Conservation (phyloP, 345 rosid genomes). For the Tarenaya hassleriana region DNA sequence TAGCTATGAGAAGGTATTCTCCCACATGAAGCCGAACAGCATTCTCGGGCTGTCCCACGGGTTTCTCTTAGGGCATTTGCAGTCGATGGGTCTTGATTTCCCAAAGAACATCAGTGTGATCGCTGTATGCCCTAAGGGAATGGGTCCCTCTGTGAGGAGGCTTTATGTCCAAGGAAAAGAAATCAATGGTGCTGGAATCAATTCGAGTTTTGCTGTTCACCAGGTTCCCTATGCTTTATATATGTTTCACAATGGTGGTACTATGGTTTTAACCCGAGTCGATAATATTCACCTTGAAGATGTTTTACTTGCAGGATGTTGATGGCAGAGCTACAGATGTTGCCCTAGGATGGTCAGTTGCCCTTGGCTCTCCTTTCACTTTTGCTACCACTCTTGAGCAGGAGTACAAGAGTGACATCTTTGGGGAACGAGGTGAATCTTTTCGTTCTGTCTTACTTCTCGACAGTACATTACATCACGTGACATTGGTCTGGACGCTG, state of each 20-base stretch:
- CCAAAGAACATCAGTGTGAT: slow-evolving; percentile 80
- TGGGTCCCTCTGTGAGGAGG: slow-evolving; percentile 91
- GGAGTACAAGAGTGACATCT: slow-evolving; percentile 93
- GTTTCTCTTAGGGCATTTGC: slow-evolving; percentile 81
- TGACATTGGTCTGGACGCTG: no score
- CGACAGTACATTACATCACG: no score
- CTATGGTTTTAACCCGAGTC: neutral
- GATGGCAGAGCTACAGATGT: slow-evolving; percentile 85
- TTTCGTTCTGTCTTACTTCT: neutral
- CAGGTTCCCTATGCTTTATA: slow-evolving; percentile 40
- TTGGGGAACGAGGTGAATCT: slow-evolving; percentile 80
- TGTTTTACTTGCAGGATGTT: slow-evolving; percentile 52
- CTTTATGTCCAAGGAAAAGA: slow-evolving; percentile 89
- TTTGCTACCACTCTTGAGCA: slow-evolving; percentile 87
- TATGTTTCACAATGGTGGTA: neutral
- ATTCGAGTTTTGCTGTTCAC: slow-evolving; percentile 80
- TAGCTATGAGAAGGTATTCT: slow-evolving; percentile 68
- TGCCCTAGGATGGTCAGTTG: slow-evolving; percentile 91
- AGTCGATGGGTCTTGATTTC: slow-evolving; percentile 66
- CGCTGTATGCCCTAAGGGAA: slow-evolving; percentile 82
- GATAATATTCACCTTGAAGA: neutral
- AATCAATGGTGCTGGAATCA: slow-evolving; percentile 91
- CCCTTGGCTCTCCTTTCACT: slow-evolving; percentile 87
- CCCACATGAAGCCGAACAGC: slow-evolving; percentile 92
- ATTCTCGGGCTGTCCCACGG: slow-evolving; percentile 95